Evolutionary conservation across 208 protist species (phyloP).

Genomic region (Naegleria lovaniensis): DNA sequence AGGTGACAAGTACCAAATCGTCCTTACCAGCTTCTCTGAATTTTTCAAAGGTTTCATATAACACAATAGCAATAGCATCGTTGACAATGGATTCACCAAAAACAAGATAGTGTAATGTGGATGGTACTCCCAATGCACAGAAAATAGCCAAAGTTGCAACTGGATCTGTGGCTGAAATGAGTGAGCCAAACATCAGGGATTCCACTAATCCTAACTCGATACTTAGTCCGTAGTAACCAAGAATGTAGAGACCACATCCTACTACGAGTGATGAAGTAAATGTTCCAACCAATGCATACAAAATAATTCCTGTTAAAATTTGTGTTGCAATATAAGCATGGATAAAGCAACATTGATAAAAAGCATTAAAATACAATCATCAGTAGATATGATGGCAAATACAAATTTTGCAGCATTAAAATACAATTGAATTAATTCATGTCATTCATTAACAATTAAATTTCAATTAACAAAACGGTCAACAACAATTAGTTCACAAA

Average conservation of each 20-base stretch:
- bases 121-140: slow-evolving; percentile 41
- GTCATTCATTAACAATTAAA: too few relatives aligned
- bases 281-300: slow-evolving; percentile 27
- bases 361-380: too few relatives aligned
- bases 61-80: slow-evolving; percentile 52
- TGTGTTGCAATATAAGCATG: too few relatives aligned
- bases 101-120: slow-evolving; percentile 40
- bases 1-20: not conserved
- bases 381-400: too few relatives aligned
- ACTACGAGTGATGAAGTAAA: slow-evolving; percentile 5
- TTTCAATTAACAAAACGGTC: too few relatives aligned
- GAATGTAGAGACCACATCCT: slow-evolving; percentile 4
- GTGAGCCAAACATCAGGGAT: slow-evolving; percentile 48
- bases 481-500: too few relatives aligned
- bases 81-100: slow-evolving; percentile 55
- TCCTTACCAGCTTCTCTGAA: not conserved
- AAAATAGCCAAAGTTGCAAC: slow-evolving; percentile 71
- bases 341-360: too few relatives aligned
- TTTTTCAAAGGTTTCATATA: slow-evolving; percentile 28
- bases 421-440: too few relatives aligned
- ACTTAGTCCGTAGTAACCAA: not conserved
- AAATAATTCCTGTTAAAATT: not conserved
- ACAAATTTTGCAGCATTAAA: too few relatives aligned
- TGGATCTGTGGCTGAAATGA: slow-evolving; percentile 67
- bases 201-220: slow-evolving; percentile 34